These are phyloP conservation scores for Garcia nutans DNA, from an alignment of 345 rosid species.

Conservation along the genomic window DNA sequence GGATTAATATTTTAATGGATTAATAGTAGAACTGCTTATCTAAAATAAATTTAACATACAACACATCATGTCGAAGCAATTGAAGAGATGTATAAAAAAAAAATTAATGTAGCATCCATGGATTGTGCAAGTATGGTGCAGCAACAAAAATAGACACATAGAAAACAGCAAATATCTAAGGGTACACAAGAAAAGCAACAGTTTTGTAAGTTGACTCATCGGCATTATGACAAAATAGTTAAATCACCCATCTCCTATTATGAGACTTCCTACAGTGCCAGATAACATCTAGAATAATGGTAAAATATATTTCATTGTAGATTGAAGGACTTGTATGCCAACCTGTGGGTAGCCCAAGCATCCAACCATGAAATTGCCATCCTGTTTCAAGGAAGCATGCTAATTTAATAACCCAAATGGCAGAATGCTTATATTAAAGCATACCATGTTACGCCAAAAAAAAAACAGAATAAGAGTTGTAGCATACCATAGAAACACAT, in stretches of 20 bases:
- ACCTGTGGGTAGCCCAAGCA: constrained; percentile 90
- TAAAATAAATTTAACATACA: too few relatives aligned
- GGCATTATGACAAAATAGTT: neutral
- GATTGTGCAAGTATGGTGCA: too few relatives aligned
- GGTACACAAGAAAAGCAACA: too few relatives aligned
- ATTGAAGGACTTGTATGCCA: constrained; percentile 21
- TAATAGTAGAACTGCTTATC: too few relatives aligned
- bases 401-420: constrained; percentile 16
- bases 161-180: too few relatives aligned
- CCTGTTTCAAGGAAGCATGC: constrained; percentile 46
- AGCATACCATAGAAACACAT: neutral
- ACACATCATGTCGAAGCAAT: too few relatives aligned
- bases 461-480: neutral
- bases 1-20: too few relatives aligned
- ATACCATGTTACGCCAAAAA: neutral
- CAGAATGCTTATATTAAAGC: constrained; percentile 9
- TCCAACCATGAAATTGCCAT: constrained; percentile 93
- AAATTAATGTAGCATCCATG: too few relatives aligned
- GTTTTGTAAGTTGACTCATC: too few relatives aligned
- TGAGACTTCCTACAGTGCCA: neutral
- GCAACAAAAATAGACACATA: too few relatives aligned
- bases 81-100: too few relatives aligned
- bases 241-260: neutral
- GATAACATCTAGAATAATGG: neutral
- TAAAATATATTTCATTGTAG: neutral